Conservation (phyloP, 2,329 filamentous ascomycete species). For the Stagonosporopsis cucurbitacearum region DNA sequence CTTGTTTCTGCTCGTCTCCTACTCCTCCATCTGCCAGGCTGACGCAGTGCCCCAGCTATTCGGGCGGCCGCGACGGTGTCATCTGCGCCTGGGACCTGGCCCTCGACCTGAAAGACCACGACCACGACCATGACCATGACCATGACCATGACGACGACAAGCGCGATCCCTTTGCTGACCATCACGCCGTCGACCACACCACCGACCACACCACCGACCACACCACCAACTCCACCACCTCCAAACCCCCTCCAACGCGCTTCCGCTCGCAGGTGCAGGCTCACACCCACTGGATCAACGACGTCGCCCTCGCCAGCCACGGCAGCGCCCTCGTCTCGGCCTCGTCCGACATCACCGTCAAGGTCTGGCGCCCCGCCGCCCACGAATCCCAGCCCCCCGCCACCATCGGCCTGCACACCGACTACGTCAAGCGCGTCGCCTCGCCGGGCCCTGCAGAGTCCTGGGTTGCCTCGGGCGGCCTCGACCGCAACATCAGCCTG, state of each 20-base stretch:
- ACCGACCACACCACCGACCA: no score
- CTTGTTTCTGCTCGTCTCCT: no score
- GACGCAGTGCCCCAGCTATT: conserved; percentile 67
- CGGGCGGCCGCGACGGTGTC: conserved; percentile 91
- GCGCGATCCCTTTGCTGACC: conserved; percentile 52
- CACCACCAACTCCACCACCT: no score
- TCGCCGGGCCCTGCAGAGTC: conserved; percentile 72
- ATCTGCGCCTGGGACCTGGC: conserved; percentile 95
- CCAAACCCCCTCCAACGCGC: conserved; percentile 57
- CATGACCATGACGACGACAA: conserved; percentile 32
- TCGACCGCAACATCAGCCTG: conserved; percentile 88
- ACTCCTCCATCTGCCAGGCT: no score
- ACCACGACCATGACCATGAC: no score
- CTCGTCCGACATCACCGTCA: conserved; percentile 92
- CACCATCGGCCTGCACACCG: conserved; percentile 89
- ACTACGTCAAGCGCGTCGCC: conserved; percentile 95
- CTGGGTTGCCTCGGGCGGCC: conserved; percentile 92
- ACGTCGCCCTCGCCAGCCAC: conserved; percentile 80
- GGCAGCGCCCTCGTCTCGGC: conserved; percentile 84
- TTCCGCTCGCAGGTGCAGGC: conserved; percentile 73
- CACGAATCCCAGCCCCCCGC: conserved; percentile 69
- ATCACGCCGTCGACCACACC: conserved; percentile 37
- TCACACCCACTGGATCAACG: conserved; percentile 96
- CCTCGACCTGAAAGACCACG: conserved; percentile 62
- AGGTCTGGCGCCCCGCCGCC: conserved; percentile 82